Conservation (phyloP, 169 alveolate species). For the Plasmodium malariae region DNA sequence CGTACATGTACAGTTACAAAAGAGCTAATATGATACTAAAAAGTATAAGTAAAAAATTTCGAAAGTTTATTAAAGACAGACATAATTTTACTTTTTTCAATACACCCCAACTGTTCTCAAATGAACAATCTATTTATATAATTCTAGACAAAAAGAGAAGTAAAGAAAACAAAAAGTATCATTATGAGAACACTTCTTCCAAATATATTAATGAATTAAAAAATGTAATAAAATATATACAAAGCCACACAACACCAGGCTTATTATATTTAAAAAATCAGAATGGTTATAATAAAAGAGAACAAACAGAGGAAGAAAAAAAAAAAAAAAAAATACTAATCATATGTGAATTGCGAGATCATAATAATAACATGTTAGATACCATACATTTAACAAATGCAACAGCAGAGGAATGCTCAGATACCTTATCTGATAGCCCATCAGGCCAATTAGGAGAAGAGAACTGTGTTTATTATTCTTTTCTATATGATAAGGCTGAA, state of each 20-base stretch:
- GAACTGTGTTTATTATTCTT: not conserved
- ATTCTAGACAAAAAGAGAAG: constrained; percentile 20
- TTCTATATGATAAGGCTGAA: not conserved
- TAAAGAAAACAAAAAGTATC: not conserved
- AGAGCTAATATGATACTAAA: constrained; percentile 35
- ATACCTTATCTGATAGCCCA: not conserved
- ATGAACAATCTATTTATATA: constrained; percentile 35
- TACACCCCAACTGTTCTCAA: constrained; percentile 19
- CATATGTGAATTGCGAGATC: constrained; percentile 62
- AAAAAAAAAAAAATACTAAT: constrained; percentile 17
- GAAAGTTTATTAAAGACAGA: constrained; percentile 65
- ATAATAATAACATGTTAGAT: constrained; percentile 54
- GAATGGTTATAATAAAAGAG: not conserved
- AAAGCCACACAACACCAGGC: constrained; percentile 1
- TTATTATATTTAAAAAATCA: not conserved
- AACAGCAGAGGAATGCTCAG: not conserved
- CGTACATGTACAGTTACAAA: constrained; percentile 40
- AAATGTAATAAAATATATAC: constrained; percentile 34
- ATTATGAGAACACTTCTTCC: constrained; percentile 5
- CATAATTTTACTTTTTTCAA: constrained; percentile 35
- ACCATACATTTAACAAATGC: constrained; percentile 42
- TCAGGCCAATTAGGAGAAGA: not conserved
- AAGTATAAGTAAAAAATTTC: constrained; percentile 24
- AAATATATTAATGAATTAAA: constrained; percentile 57
- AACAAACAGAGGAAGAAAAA: not conserved